Percentiles rank a stretch among this genome's conserved stretches.
phyloP scores from a whole-genome alignment of 768 basidiomycete species.

The Leccinum truebloodii region DNA sequence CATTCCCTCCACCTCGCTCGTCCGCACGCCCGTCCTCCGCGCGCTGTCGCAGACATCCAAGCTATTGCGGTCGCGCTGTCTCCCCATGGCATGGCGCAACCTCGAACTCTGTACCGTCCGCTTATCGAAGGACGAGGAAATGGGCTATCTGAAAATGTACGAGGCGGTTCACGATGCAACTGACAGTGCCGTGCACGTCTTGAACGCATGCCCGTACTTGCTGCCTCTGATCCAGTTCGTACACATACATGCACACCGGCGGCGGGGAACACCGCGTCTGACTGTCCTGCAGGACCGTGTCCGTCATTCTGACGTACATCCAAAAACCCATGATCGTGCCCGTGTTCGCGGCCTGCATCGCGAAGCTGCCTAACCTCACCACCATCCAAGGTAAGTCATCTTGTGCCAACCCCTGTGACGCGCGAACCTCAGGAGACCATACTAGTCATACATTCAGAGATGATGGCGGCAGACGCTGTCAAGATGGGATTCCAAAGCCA shows the following conservation, averaged over 20 bases:
- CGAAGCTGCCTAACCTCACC: slow-evolving; percentile 7
- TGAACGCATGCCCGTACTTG: slow-evolving; percentile 8
- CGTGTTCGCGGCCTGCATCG: slow-evolving; percentile 11
- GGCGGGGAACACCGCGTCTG: neutral
- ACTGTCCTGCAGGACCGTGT: slow-evolving; percentile 1
- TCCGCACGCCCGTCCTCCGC: slow-evolving; percentile 1
- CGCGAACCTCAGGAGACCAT: neutral
- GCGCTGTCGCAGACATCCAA: slow-evolving; percentile 11
- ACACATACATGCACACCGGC: neutral
- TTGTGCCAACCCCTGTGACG: neutral
- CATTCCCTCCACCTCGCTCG: neutral
- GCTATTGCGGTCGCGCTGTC: slow-evolving; percentile 13
- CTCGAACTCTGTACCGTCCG: slow-evolving; percentile 4
- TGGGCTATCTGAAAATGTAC: neutral
- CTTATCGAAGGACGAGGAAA: neutral
- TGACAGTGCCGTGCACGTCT: neutral
- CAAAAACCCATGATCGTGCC: slow-evolving; percentile 2
- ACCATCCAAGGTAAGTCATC: slow-evolving; percentile 8
- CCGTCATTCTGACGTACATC: neutral
- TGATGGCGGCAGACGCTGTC: slow-evolving; percentile 4
- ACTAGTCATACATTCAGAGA: neutral
- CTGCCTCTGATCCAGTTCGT: slow-evolving; percentile 8
- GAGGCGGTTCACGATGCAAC: neutral
- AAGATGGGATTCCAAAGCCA: slow-evolving; percentile 12
- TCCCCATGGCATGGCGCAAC: slow-evolving; percentile 16